These are phyloP conservation scores for Alternaria dauci DNA, from an alignment of 2,329 filamentous ascomycete species.

Conservation along the genomic window DNA sequence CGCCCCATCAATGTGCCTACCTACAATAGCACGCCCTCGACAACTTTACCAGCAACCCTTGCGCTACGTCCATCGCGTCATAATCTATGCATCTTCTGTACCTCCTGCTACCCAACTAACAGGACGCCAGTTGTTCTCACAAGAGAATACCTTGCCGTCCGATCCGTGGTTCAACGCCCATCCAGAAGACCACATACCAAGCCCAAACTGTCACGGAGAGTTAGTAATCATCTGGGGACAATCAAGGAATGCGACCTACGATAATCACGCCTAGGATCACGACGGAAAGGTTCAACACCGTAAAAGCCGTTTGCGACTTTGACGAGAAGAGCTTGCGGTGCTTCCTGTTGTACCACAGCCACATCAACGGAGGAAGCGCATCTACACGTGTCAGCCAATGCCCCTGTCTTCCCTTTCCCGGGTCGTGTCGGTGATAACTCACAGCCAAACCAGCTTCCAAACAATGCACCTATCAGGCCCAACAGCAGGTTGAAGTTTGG, in stretches of 20 bases:
- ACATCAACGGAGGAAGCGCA: constrained; percentile 56
- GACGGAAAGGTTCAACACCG: constrained; percentile 56
- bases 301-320: constrained; percentile 55
- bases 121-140: constrained; percentile 42
- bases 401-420: background rate
- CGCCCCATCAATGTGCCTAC: background rate
- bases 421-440: constrained; percentile 28
- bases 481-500: constrained; percentile 74
- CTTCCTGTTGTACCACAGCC: constrained; percentile 59
- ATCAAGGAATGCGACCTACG: constrained; percentile 23
- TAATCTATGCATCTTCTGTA: constrained; percentile 4
- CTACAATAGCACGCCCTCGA: background rate
- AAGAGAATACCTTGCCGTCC: constrained; percentile 41
- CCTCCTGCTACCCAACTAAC: constrained; percentile 22
- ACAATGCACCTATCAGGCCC: constrained; percentile 67
- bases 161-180: constrained; percentile 30
- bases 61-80: background rate
- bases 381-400: constrained; percentile 27
- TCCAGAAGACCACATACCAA: constrained; percentile 44
- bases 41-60: background rate
- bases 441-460: constrained; percentile 73
- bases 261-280: constrained; percentile 47
- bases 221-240: constrained; percentile 1
- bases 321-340: constrained; percentile 43
- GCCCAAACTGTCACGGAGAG: constrained; percentile 27